Conservation (phyloP, 2,329 filamentous ascomycete genomes). For the Orbilia oligospora region DNA sequence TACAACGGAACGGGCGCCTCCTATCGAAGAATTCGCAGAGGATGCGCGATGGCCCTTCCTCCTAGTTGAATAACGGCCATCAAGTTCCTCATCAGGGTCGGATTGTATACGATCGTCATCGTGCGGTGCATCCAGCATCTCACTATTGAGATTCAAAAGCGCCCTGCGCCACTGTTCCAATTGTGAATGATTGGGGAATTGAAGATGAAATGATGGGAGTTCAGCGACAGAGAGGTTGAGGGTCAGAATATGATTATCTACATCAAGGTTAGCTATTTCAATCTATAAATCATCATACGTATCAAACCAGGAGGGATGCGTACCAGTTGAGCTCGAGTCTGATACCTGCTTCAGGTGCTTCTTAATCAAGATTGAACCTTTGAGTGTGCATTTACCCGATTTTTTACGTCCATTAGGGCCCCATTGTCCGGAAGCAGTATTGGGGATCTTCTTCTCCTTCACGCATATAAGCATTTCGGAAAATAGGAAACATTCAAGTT, state of each 20-base stretch:
- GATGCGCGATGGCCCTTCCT: constrained; percentile 79
- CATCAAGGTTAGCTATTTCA: constrained; percentile 53
- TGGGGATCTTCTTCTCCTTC: constrained; percentile 86
- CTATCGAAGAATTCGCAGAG: constrained; percentile 86
- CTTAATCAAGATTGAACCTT: constrained; percentile 97
- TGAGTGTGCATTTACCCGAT: constrained; percentile 84
- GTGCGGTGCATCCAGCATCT: constrained; percentile 80
- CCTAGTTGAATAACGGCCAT: constrained; percentile 71
- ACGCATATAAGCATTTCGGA: constrained; percentile 99
- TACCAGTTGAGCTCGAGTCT: constrained; percentile 73
- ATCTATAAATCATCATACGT: not conserved
- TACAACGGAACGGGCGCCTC: constrained; percentile 83
- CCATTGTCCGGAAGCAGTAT: constrained; percentile 75
- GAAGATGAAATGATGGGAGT: constrained; percentile 92
- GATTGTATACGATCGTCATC: constrained; percentile 76
- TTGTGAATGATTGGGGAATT: constrained; percentile 86
- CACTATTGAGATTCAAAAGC: constrained; percentile 83
- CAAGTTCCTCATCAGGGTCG: constrained; percentile 53
- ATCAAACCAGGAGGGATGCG: constrained; percentile 25
- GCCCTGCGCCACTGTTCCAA: constrained; percentile 92
- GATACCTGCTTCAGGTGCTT: constrained; percentile 92
- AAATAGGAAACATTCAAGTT: constrained; percentile 96
- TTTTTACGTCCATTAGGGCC: constrained; percentile 74
- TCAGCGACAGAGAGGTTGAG: constrained; percentile 92
- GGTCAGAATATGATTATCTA: constrained; percentile 87